Percentiles rank a stretch among this genome's conserved stretches.
Evolutionary conservation across 495 filamentous ascomycete species (phyloP).

Genomic region (Talaromyces nanjingensis): DNA sequence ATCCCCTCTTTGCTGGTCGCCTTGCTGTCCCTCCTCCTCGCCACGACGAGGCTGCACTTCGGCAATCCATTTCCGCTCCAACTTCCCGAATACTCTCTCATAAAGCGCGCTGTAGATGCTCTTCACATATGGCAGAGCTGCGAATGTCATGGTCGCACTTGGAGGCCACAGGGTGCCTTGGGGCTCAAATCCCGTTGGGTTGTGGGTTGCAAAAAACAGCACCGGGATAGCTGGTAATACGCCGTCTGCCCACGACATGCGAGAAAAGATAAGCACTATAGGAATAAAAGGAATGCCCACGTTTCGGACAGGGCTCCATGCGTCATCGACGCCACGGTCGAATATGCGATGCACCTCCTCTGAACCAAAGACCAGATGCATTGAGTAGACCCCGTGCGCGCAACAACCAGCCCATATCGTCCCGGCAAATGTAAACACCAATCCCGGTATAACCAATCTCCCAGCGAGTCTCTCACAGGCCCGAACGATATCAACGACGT

Average conservation of each 20-base stretch:
- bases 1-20: constrained; percentile 24
- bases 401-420: constrained; percentile 50
- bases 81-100: constrained; percentile 50
- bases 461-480: constrained; percentile 47
- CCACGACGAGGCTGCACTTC: constrained; percentile 58
- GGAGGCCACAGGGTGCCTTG: constrained; percentile 61
- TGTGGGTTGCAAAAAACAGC: constrained; percentile 50
- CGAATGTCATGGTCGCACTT: constrained; percentile 61
- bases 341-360: constrained; percentile 49
- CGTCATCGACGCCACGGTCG: constrained; percentile 29
- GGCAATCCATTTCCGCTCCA: constrained; percentile 59
- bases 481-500: constrained; percentile 53
- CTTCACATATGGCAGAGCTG: constrained; percentile 60
- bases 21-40: constrained; percentile 37
- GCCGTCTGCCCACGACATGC: constrained; percentile 51
- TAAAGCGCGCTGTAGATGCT: constrained; percentile 61
- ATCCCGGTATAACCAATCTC: constrained; percentile 49
- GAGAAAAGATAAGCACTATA: constrained; percentile 49
- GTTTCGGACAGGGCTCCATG: constrained; percentile 35
- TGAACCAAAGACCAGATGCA: constrained; percentile 56
- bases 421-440: constrained; percentile 46
- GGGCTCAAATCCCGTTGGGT: constrained; percentile 32
- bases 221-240: constrained; percentile 57
- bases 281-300: constrained; percentile 59
- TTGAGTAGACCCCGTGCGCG: constrained; percentile 51